phyloP scores from a whole-genome alignment of 768 basidiomycete species.

The Phlegmacium glaucopus region DNA sequence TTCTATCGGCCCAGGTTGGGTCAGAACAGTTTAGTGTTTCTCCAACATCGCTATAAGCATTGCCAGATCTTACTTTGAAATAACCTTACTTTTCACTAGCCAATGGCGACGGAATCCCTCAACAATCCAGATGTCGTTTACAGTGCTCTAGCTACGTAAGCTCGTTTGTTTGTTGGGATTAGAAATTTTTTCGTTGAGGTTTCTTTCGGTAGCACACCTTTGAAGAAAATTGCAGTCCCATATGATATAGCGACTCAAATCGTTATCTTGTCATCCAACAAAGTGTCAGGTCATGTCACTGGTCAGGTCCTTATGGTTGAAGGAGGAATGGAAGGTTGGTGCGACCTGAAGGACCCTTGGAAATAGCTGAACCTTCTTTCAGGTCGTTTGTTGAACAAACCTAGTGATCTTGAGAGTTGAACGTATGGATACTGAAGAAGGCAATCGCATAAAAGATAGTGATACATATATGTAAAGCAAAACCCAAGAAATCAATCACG shows the following conservation, averaged over 20 bases:
- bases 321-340: constrained; percentile 75
- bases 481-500: neutral
- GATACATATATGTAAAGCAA: too few relatives aligned
- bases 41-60: too few relatives aligned
- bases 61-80: too few relatives aligned
- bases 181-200: too few relatives aligned
- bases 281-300: constrained; percentile 65
- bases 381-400: constrained; percentile 31
- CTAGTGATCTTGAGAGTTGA: constrained; percentile 17
- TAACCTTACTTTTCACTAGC: too few relatives aligned
- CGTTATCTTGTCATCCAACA: constrained; percentile 53
- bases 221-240: constrained; percentile 64
- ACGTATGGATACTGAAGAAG: neutral
- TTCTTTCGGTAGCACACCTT: constrained; percentile 66
- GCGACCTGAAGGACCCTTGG: neutral
- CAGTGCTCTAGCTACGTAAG: constrained; percentile 66
- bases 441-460: too few relatives aligned
- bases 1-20: constrained; percentile 66
- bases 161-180: too few relatives aligned
- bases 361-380: neutral
- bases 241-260: constrained; percentile 66
- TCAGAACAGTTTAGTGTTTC: constrained; percentile 49
- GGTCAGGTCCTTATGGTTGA: constrained; percentile 70
- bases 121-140: constrained; percentile 53
- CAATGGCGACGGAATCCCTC: constrained; percentile 57